A percentile compares a stretch with the other conserved stretches of the same genome.
These are phyloP conservation scores for Carpinus fangiana DNA, from an alignment of 306 rosid genomes.

Conservation along the genomic window DNA sequence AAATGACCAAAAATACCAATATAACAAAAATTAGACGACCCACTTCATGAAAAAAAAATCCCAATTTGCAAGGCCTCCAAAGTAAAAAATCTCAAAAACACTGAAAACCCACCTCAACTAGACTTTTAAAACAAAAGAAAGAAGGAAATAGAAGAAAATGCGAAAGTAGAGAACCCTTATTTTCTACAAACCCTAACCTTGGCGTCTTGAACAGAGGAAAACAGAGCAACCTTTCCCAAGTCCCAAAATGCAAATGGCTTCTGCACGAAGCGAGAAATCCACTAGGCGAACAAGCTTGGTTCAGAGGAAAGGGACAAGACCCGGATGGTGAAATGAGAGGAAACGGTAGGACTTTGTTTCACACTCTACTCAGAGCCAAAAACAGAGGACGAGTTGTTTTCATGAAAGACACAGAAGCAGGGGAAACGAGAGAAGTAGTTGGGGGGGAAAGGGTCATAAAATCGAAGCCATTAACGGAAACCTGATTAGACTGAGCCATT, in stretches of 20 bases:
- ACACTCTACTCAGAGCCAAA: slow-evolving; percentile 16
- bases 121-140: not conserved
- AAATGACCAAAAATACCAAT: no score
- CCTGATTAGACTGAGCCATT: slow-evolving; percentile 26
- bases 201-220: slow-evolving; percentile 20
- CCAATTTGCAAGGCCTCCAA: not conserved
- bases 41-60: slow-evolving; percentile 4
- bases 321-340: slow-evolving; percentile 18
- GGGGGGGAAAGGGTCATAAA: slow-evolving; percentile 32
- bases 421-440: slow-evolving; percentile 33
- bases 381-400: slow-evolving; percentile 27
- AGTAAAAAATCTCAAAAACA: not conserved
- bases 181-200: slow-evolving; percentile 26
- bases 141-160: not conserved
- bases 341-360: slow-evolving; percentile 19
- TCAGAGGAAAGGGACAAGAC: slow-evolving; percentile 29
- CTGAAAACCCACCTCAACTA: slow-evolving; percentile 1
- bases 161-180: not conserved
- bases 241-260: slow-evolving; percentile 27
- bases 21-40: not conserved
- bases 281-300: slow-evolving; percentile 26
- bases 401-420: slow-evolving; percentile 16
- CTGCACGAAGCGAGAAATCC: slow-evolving; percentile 8
- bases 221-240: slow-evolving; percentile 22
- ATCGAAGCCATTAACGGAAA: slow-evolving; percentile 38